phyloP scores from a whole-genome alignment of 2,329 filamentous ascomycete species.

The Fusarium pseudocircinatum region DNA sequence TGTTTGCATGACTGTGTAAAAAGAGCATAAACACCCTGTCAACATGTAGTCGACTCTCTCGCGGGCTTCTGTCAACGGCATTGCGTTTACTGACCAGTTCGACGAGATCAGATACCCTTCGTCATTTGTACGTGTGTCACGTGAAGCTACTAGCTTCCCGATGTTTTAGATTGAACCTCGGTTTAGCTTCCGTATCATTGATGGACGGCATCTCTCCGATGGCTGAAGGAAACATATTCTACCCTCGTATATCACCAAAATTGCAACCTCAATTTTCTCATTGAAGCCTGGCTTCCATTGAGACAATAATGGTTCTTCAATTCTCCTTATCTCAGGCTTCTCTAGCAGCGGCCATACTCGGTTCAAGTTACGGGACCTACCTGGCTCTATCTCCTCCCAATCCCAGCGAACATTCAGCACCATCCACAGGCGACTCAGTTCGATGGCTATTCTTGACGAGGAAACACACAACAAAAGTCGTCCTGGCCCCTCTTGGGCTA shows the following conservation, averaged over 20 bases:
- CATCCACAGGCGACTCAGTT: conserved; percentile 36
- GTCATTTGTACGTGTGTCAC: neutral
- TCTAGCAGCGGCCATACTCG: conserved; percentile 39
- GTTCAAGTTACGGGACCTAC: conserved; percentile 45
- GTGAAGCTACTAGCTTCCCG: neutral
- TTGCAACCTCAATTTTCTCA: neutral
- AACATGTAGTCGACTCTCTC: too few relatives aligned
- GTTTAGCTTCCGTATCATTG: neutral
- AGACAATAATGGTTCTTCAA: conserved; percentile 5
- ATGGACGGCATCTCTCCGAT: neutral
- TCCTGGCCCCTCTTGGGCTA: conserved; percentile 37
- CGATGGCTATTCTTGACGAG: conserved; percentile 41
- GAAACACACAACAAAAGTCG: conserved; percentile 36
- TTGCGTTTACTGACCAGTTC: neutral
- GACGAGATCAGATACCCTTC: neutral
- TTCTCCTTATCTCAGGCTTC: conserved; percentile 25
- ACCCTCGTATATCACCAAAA: neutral
- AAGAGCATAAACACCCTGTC: too few relatives aligned
- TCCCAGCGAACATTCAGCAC: conserved; percentile 20
- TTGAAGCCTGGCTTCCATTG: too few relatives aligned
- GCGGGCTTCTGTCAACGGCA: too few relatives aligned
- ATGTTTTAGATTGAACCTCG: neutral
- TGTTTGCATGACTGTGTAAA: neutral
- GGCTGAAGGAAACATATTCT: neutral
- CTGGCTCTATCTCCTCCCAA: conserved; percentile 47